Percentiles rank a stretch among this genome's conserved stretches.
phyloP scores from a whole-genome alignment of 1,284 basidiomycete species.

The Apiotrichum laibachii region DNA sequence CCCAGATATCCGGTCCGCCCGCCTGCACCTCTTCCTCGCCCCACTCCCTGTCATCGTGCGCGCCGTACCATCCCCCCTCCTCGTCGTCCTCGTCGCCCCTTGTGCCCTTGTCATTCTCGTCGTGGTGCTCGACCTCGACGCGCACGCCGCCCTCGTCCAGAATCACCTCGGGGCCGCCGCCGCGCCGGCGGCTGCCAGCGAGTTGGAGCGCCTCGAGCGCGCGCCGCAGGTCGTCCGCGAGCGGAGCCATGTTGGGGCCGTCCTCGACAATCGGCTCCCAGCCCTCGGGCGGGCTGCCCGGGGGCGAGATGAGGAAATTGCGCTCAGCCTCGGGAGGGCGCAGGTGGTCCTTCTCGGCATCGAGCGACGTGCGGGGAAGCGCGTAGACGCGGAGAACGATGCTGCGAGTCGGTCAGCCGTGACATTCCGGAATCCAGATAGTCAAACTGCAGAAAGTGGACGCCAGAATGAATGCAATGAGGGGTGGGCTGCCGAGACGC shows the following conservation, averaged over 20 bases:
- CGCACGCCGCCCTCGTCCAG: slow-evolving; percentile 43
- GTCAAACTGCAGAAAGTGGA: too few species aligned
- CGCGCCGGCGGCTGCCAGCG: slow-evolving; percentile 18
- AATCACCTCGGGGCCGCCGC: slow-evolving; percentile 39
- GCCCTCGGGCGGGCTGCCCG: slow-evolving; percentile 94
- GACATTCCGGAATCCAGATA: too few species aligned
- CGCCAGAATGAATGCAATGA: too few species aligned
- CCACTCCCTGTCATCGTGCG: slow-evolving; percentile 20
- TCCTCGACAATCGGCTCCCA: slow-evolving; percentile 93
- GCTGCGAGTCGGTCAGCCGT: slow-evolving; percentile 38
- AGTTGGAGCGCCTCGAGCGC: slow-evolving; percentile 61
- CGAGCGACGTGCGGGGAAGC: slow-evolving; percentile 65
- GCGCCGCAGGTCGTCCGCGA: slow-evolving; percentile 83
- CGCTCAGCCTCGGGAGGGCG: slow-evolving; percentile 75
- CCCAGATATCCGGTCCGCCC: slow-evolving; percentile 16
- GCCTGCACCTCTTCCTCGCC: slow-evolving; percentile 12
- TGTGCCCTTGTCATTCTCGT: slow-evolving; percentile 24
- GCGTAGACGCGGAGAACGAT: slow-evolving; percentile 71
- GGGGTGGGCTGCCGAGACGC: too few species aligned
- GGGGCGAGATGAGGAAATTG: slow-evolving; percentile 97
- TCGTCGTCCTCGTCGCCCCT: slow-evolving; percentile 22
- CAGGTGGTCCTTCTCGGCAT: slow-evolving; percentile 56
- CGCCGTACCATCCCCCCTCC: slow-evolving; percentile 34
- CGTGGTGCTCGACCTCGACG: slow-evolving; percentile 46
- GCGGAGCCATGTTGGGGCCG: slow-evolving; percentile 78